These are phyloP conservation scores for Cenchrus fungigraminus DNA, from an alignment of 176 grass and related monocot species.

Conservation along the genomic window DNA sequence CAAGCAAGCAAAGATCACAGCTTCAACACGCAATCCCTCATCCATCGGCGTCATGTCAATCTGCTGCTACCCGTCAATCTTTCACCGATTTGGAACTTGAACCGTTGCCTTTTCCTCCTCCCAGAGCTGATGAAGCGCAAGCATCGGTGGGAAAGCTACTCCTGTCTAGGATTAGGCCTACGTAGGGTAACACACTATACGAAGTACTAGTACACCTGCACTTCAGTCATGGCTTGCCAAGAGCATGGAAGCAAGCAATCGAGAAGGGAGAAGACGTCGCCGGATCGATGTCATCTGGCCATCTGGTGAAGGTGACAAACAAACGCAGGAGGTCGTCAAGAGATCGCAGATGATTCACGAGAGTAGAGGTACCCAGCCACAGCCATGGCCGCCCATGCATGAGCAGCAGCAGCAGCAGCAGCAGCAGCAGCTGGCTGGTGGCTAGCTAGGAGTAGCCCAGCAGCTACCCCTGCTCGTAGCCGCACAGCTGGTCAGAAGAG, in stretches of 20 bases:
- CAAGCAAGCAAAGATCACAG: background rate
- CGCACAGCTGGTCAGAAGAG: constrained; percentile 15
- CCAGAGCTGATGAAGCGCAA: background rate
- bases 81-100: constrained; percentile 38
- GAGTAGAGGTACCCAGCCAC: background rate
- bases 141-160: background rate
- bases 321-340: constrained; percentile 6
- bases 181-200: too few species aligned
- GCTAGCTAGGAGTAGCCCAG: background rate
- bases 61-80: constrained; percentile 10
- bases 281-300: background rate
- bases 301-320: background rate
- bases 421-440: background rate
- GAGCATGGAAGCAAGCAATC: background rate
- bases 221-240: background rate
- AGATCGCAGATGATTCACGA: constrained; percentile 21
- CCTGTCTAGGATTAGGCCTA: too few species aligned
- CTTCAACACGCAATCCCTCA: background rate
- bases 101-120: background rate
- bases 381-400: background rate
- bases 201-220: background rate
- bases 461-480: background rate
- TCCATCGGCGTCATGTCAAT: background rate
- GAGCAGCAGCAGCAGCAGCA: background rate
- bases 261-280: background rate